Percentiles rank a stretch among this genome's conserved stretches.
phyloP scores from a whole-genome alignment of 108 stramenopile species.

The Nannochloropsis salina region DNA sequence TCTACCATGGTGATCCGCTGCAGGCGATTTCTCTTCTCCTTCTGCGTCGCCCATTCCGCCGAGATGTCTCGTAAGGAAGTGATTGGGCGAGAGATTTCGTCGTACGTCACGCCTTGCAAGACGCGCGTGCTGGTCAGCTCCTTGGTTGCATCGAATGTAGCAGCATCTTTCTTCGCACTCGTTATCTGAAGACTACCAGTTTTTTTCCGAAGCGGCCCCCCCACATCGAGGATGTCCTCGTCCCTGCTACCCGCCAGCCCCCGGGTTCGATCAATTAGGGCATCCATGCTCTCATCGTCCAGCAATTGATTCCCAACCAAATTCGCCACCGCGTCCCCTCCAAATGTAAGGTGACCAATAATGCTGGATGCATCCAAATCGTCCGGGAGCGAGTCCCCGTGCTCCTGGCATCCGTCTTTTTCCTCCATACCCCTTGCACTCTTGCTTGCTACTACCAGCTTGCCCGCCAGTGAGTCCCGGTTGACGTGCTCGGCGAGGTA shows the following conservation, averaged over 20 bases:
- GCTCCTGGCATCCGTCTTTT: not conserved
- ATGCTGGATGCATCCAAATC: not conserved
- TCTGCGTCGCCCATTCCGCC: not conserved
- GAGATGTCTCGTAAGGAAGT: not conserved
- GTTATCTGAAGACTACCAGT: not conserved
- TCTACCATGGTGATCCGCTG: not conserved
- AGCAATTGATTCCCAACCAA: not conserved
- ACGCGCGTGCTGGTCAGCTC: not conserved
- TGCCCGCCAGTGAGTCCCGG: not conserved
- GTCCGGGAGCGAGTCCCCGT: not conserved
- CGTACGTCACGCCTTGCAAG: constrained; percentile 11
- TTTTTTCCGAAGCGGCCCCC: not conserved
- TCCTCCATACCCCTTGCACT: not conserved
- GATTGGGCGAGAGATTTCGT: not conserved
- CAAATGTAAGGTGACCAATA: not conserved
- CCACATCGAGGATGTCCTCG: not conserved
- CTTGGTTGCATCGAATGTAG: not conserved
- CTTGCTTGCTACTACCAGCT: not conserved
- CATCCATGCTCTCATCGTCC: not conserved
- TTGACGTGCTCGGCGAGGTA: constrained; percentile 12
- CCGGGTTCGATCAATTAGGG: not conserved
- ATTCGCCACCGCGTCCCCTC: not conserved
- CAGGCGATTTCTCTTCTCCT: not conserved
- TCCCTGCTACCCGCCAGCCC: not conserved
- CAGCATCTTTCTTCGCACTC: not conserved